phyloP scores from a whole-genome alignment of 2,329 filamentous ascomycete species.

The Colletotrichum navitas region DNA sequence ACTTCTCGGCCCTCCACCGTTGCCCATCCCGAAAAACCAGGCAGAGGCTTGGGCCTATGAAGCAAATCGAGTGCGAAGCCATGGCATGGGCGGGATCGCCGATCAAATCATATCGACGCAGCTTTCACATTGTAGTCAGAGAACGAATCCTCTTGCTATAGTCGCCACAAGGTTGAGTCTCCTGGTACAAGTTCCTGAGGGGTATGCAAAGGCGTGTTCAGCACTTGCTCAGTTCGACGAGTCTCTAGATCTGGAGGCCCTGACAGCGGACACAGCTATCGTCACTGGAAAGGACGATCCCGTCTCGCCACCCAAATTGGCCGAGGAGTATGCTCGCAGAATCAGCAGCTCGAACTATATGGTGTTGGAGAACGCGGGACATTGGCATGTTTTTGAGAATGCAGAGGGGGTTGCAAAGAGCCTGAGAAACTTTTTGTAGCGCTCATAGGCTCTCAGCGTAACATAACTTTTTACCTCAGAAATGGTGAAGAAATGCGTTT shows the following conservation, averaged over 20 bases:
- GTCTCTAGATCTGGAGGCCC: conserved; percentile 49
- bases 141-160: conserved; percentile 53
- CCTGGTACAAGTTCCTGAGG: conserved; percentile 62
- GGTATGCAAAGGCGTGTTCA: conserved; percentile 66
- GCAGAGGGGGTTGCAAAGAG: conserved; percentile 50
- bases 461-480: no score
- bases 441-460: no score
- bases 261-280: conserved; percentile 54
- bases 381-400: conserved; percentile 66
- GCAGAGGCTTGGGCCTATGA: conserved; percentile 48
- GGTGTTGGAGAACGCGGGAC: conserved; percentile 57
- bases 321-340: conserved; percentile 49
- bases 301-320: conserved; percentile 53
- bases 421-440: conserved; percentile 43
- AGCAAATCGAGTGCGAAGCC: conserved; percentile 55
- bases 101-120: conserved; percentile 53
- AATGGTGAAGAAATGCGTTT: no score
- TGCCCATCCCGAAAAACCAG: conserved; percentile 55
- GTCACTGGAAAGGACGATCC: conserved; percentile 61
- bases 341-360: conserved; percentile 48
- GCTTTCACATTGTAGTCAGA: conserved; percentile 54
- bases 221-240: conserved; percentile 56
- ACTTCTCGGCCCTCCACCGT: conserved; percentile 61
- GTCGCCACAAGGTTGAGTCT: conserved; percentile 58
- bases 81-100: conserved; percentile 59